Evolutionary conservation across 2,329 filamentous ascomycete genomes (phyloP).

Genomic region (Westerdykella ornata): DNA sequence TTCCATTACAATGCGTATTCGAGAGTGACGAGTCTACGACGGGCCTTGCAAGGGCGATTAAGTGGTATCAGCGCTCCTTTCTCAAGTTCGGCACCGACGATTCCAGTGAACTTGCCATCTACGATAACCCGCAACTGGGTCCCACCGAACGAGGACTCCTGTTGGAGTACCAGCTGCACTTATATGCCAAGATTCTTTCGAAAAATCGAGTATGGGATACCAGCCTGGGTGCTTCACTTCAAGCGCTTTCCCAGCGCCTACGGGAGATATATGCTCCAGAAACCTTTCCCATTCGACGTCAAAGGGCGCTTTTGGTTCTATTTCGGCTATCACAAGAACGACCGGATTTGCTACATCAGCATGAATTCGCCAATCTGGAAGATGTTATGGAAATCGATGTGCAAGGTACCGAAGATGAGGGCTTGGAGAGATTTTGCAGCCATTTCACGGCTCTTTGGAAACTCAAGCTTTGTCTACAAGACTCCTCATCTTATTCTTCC

Average conservation of each 20-base stretch:
- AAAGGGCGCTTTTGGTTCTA: constrained; percentile 20
- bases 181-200: constrained; percentile 24
- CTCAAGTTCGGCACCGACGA: constrained; percentile 41
- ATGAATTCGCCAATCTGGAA: background rate
- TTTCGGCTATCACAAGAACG: constrained; percentile 47
- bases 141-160: constrained; percentile 31
- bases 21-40: constrained; percentile 45
- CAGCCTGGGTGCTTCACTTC: constrained; percentile 22
- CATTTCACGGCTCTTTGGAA: constrained; percentile 33
- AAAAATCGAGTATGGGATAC: constrained; percentile 26
- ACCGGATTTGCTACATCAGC: constrained; percentile 49
- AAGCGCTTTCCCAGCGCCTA: constrained; percentile 16
- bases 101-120: constrained; percentile 43
- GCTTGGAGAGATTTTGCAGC: constrained; percentile 25
- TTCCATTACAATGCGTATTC: constrained; percentile 52
- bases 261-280: constrained; percentile 22
- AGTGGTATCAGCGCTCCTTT: constrained; percentile 53
- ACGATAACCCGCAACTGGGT: constrained; percentile 30
- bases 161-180: constrained; percentile 40
- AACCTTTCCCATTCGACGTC: constrained; percentile 29
- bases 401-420: constrained; percentile 23
- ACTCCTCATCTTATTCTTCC: constrained; percentile 18
- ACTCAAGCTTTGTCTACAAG: constrained; percentile 42
- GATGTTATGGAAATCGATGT: background rate
- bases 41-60: constrained; percentile 53